Evolutionary conservation across 1,139 yeast species (phyloP).

Genomic region (Diutina ranongensis): DNA sequence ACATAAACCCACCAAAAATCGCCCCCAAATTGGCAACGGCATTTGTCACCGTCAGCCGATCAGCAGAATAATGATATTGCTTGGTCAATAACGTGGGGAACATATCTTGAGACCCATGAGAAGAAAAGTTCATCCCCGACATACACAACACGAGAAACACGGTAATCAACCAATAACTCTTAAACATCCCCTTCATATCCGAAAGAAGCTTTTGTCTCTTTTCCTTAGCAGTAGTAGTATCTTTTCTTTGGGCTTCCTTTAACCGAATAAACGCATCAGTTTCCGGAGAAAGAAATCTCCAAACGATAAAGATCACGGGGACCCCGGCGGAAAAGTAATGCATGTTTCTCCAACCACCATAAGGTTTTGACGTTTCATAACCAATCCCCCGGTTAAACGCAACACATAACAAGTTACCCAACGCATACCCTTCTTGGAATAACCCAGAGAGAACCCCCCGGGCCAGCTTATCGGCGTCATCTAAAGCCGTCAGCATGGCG

Average conservation of each 20-base stretch:
- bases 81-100: conserved; percentile 52
- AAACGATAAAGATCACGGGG: conserved; percentile 42
- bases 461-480: conserved; percentile 53
- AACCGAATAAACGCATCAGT: conserved; percentile 36
- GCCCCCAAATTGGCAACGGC: conserved; percentile 66
- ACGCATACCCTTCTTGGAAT: conserved; percentile 64
- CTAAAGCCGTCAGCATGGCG: conserved; percentile 58
- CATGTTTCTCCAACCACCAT: conserved; percentile 55
- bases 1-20: conserved; percentile 46
- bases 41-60: conserved; percentile 55
- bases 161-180: conserved; percentile 33
- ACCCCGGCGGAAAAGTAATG: conserved; percentile 77
- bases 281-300: conserved; percentile 42
- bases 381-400: conserved; percentile 5
- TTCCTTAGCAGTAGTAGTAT: conserved; percentile 10
- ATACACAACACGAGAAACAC: conserved; percentile 32
- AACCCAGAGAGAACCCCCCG: conserved; percentile 56
- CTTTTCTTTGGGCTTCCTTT: not conserved
- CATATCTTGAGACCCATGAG: conserved; percentile 68
- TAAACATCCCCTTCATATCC: conserved; percentile 13
- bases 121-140: conserved; percentile 47
- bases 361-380: not conserved
- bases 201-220: not conserved
- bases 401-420: conserved; percentile 25
- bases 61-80: conserved; percentile 37